Evolutionary conservation across 1,139 yeast genomes (phyloP), one percentile per base, ranked within the genome.

Genomic region (Schwanniomyces etchellsii): DNA sequence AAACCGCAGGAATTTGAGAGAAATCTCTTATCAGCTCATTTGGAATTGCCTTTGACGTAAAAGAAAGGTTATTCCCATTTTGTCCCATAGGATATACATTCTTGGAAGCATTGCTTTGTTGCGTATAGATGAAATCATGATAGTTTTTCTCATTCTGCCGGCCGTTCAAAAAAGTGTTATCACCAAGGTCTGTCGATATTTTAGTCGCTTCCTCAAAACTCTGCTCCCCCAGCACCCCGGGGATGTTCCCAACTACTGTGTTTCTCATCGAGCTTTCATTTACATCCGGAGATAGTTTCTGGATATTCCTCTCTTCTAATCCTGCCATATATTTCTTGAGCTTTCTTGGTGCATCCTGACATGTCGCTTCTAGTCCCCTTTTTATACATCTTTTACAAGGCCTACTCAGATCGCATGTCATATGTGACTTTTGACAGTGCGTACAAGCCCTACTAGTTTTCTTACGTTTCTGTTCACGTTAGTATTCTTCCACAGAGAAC

Each of bases 301-400:
- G 58, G 48, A 85, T 78, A 33, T 64, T 66, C 6, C 64, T 57
- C 27, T 63, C 42, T 35, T 80, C 75, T 1, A 72, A 70, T 40
- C 77, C 86, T 20, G 68, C 66, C 31, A 89, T 56, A 44, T 89
- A 89, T 50, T 89, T 89, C 52, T 86, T 85, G 43, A 75, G 67
- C 57, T 89, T 89, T 30, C 97, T 61, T 1, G 93, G 93, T 4
- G 96, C 96, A 60, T 89, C 96, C 29, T 77, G 76, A 57, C 98
- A 89, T 0, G 84, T 66, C n/a, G 60, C 70, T 3, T 69, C 75
- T 17, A 86, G 59, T 0, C 91, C 91, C 43, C 88, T 64, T 27
- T 66, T 69, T 5, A 81, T 54, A 55, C 98, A 91, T 31, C 96
- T 57, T 33, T 70, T 70, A 47, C 98, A 91, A 0, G 98, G 98